These are phyloP conservation scores for Dictyostelium intermedium DNA, from an alignment of 78 protist species.

Conservation along the genomic window DNA sequence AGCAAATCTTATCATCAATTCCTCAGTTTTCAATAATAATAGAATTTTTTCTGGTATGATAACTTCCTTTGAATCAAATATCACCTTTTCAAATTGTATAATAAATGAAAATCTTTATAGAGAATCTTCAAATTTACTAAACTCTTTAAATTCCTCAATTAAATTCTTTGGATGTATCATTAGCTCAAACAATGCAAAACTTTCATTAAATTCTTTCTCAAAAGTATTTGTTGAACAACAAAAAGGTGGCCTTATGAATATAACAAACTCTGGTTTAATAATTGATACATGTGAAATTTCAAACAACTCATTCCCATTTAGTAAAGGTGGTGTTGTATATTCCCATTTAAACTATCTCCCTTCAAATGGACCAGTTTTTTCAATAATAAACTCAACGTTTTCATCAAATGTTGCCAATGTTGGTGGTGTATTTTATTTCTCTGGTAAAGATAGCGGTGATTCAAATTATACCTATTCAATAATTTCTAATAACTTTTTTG, in stretches of 20 bases:
- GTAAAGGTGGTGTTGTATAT: not conserved
- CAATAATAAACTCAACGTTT: not conserved
- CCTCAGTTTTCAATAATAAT: not conserved
- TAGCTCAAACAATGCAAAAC: not conserved
- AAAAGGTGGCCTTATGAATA: not conserved
- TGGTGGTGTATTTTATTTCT: not conserved
- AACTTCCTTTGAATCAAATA: not conserved
- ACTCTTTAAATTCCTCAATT: not conserved
- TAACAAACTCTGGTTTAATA: not conserved
- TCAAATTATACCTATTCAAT: not conserved
- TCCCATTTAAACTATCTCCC: too few relatives aligned
- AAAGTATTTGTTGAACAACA: too few relatives aligned
- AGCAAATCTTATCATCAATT: not conserved
- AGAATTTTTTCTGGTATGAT: not conserved
- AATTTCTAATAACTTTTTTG: not conserved
- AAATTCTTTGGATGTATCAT: not conserved
- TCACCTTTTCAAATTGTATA: not conserved
- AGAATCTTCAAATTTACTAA: not conserved
- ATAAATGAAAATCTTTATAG: not conserved
- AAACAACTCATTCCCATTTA: not conserved
- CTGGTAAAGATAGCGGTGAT: not conserved
- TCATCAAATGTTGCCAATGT: not conserved
- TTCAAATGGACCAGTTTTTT: not conserved
- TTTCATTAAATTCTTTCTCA: not conserved
- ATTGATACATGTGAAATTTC: not conserved